Evolutionary conservation across 73 alveolate genomes (phyloP).

Genomic region (Paramecium tetraurelia): DNA sequence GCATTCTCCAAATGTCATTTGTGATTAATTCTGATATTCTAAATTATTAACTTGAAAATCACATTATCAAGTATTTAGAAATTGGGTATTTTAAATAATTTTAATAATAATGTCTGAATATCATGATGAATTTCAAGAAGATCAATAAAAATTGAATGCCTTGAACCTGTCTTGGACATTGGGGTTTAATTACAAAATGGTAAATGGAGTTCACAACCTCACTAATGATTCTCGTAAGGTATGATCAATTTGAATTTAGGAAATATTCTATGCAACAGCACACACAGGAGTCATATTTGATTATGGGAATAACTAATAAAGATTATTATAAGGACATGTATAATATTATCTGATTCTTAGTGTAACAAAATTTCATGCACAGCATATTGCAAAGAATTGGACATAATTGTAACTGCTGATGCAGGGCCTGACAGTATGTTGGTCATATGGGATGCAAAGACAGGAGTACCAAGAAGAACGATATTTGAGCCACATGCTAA

Average conservation of each 20-base stretch:
- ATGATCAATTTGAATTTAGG: conserved; percentile 65
- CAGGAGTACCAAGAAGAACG: conserved; percentile 93
- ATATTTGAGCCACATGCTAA: conserved; percentile 94
- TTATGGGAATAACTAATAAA: conserved; percentile 86
- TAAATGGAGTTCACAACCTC: conserved; percentile 92
- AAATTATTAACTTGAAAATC: background rate
- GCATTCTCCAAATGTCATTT: too few species aligned
- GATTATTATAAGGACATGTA: conserved; percentile 94
- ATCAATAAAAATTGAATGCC: conserved; percentile 13
- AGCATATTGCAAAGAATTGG: conserved; percentile 86
- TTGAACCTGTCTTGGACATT: conserved; percentile 87
- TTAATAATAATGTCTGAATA: conserved; percentile 29
- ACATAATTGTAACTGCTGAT: conserved; percentile 97
- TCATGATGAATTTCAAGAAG: conserved; percentile 12
- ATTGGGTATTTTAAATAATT: background rate
- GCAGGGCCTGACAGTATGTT: conserved; percentile 94
- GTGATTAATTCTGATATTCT: too few species aligned
- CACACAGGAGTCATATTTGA: conserved; percentile 98
- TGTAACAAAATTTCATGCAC: conserved; percentile 91
- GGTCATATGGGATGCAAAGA: conserved; percentile 96
- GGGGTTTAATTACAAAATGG: conserved; percentile 90
- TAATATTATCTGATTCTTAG: background rate
- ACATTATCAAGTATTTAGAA: background rate
- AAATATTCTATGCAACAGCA: conserved; percentile 97
- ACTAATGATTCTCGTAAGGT: conserved; percentile 81